Percentiles rank a stretch among this genome's conserved stretches.
phyloP scores from a whole-genome alignment of 2,329 filamentous ascomycete species.

The Fusarium phyllophilum region DNA sequence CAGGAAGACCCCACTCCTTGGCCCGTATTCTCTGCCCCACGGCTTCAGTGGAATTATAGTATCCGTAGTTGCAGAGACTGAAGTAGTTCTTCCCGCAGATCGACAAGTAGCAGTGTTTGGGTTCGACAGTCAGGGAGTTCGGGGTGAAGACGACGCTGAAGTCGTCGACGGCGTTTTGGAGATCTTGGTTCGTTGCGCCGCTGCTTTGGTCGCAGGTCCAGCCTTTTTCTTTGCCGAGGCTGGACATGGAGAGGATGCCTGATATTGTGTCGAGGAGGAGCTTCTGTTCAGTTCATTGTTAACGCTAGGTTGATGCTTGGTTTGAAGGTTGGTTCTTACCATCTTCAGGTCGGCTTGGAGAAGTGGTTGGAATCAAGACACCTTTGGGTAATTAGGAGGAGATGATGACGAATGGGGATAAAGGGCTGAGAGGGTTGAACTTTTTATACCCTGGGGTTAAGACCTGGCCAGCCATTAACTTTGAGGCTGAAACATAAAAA shows the following conservation, averaged over 20 bases:
- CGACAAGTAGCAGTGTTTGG: neutral
- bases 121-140: neutral
- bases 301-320: neutral
- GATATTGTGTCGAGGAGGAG: neutral
- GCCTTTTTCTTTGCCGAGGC: neutral
- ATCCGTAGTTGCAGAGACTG: neutral
- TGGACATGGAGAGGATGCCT: neutral
- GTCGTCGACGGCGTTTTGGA: neutral
- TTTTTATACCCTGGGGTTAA: neutral
- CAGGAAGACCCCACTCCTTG: neutral
- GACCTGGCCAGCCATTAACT: fast-evolving
- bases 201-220: neutral
- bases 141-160: neutral
- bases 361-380: neutral
- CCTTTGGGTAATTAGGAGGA: fast-evolving
- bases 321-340: fast-evolving
- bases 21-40: neutral
- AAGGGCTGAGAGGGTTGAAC: too few relatives aligned
- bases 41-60: neutral
- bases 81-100: neutral
- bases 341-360: neutral
- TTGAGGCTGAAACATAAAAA: neutral
- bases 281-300: neutral
- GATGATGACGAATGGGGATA: neutral
- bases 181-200: neutral